phyloP scores from a whole-genome alignment of 1,284 basidiomycete genomes.

The Apiotrichum veenhuisii region DNA sequence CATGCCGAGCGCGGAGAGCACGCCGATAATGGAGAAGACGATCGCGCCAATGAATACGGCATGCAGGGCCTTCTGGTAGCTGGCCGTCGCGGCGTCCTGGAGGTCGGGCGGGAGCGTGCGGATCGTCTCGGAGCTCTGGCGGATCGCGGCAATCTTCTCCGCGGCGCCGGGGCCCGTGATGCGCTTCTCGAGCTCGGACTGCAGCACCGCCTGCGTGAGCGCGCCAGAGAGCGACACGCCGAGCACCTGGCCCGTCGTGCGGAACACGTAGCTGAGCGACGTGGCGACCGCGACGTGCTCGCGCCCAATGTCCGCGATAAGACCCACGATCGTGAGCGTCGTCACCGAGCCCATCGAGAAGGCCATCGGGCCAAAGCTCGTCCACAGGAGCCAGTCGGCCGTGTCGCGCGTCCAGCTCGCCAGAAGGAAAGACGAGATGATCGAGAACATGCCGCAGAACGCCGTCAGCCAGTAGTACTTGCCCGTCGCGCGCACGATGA shows the following conservation, averaged over 20 bases:
- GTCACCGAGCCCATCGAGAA: slow-evolving; percentile 33
- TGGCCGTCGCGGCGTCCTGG: slow-evolving; percentile 67
- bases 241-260: slow-evolving; percentile 84
- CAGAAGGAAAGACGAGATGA: slow-evolving; percentile 29
- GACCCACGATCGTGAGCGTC: slow-evolving; percentile 54
- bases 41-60: slow-evolving; percentile 79
- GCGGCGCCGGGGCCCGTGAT: slow-evolving; percentile 69
- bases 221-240: slow-evolving; percentile 81
- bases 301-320: slow-evolving; percentile 73
- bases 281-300: slow-evolving; percentile 80
- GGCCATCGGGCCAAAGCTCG: slow-evolving; percentile 11
- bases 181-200: slow-evolving; percentile 60
- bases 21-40: slow-evolving; percentile 41
- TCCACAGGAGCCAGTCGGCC: slow-evolving; percentile 47
- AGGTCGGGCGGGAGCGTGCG: slow-evolving; percentile 61
- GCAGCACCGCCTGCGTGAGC: slow-evolving; percentile 69
- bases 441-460: slow-evolving; percentile 21
- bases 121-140: slow-evolving; percentile 78
- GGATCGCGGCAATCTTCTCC: slow-evolving; percentile 55
- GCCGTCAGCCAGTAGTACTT: slow-evolving; percentile 64
- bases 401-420: slow-evolving; percentile 50
- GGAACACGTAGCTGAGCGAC: slow-evolving; percentile 82
- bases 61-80: slow-evolving; percentile 76
- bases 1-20: slow-evolving; percentile 35
- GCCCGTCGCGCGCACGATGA: slow-evolving; percentile 77